Base-by-base conservation (phyloP, 345 rosid species). In the Gossypium arboreum region DNA sequence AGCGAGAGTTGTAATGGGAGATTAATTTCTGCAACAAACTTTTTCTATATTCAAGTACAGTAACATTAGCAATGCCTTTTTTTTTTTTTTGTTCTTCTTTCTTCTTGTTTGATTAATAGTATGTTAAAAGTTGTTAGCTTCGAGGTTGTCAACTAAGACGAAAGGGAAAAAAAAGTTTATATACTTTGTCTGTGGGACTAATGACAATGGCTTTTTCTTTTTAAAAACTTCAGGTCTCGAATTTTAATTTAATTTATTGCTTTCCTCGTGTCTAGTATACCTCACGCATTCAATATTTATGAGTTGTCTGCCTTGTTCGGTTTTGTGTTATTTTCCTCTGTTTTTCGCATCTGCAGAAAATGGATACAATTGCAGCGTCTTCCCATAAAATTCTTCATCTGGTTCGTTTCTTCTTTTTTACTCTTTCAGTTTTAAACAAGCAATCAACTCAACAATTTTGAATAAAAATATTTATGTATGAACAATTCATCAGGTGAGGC, bases 401-500 rank as follows among this genome's bases (percentile, higher is more conserved):
- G 71, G 4, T 27, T 68, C 55, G 82, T 56, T 22, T 57, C 61
- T 25, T 3, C 61, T 18, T 20, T 3, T 4, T 57, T 57, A 2
- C 43, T 45, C 22, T 34, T 34, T 34, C 41, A 6, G 7, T 34
- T 34, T 34, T 34, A 34, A 5, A 34, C 7, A 34, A 34, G 41
- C 41, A 34, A 34, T 34, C 41, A 5, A 34, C 41, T 34, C 41
- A 34, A 34, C 7, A 34, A 34, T 34, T 34, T 34, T n/a, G 3
- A 3, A n/a, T 54, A 16, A 52, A 7, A 17, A 17, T 7, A 17
- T 10, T 9, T 20, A 9, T 57, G 13, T 57, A 24, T 55, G 29
- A 41, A 41, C 17, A 22, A 57, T 3, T 78, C 61, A 57, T 9
- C 77, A 94, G 98, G 93, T 92, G 75, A 85, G 98, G 75, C 97